Conservation (phyloP, 75 land plant species). For the Sequoiadendron giganteum region DNA sequence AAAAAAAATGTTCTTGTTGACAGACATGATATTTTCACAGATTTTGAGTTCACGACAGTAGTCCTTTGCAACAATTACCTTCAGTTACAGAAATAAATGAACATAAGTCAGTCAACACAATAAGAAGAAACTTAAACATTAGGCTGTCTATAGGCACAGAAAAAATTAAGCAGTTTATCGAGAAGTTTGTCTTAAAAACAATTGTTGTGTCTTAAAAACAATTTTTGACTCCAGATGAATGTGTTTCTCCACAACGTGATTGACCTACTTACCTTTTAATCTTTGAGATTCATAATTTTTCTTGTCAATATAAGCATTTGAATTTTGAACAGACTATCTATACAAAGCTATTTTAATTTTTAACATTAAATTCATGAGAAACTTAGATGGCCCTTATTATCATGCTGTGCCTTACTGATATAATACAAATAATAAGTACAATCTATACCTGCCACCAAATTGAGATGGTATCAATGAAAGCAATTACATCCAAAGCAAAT, state of each 20-base stretch:
- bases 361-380: not conserved
- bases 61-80: not conserved
- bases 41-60: not conserved
- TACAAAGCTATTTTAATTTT: not conserved
- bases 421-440: conserved; percentile 6
- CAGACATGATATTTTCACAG: not conserved
- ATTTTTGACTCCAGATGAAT: not conserved
- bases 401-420: not conserved
- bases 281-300: no score
- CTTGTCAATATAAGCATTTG: no score
- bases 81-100: not conserved
- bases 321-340: no score
- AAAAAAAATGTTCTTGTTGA: not conserved
- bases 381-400: not conserved
- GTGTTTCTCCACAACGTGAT: no score
- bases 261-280: no score
- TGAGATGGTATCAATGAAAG: conserved; percentile 78
- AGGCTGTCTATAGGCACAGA: not conserved
- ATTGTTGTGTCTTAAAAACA: not conserved
- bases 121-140: conserved; percentile 1
- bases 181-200: not conserved
- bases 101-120: not conserved
- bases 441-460: conserved; percentile 86
- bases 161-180: not conserved
- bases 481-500: conserved; percentile 86